Evolutionary conservation across 2,329 filamentous ascomycete species (phyloP), one percentile per base, ranked within the genome.

Genomic region (Pyrenophora teres): DNA sequence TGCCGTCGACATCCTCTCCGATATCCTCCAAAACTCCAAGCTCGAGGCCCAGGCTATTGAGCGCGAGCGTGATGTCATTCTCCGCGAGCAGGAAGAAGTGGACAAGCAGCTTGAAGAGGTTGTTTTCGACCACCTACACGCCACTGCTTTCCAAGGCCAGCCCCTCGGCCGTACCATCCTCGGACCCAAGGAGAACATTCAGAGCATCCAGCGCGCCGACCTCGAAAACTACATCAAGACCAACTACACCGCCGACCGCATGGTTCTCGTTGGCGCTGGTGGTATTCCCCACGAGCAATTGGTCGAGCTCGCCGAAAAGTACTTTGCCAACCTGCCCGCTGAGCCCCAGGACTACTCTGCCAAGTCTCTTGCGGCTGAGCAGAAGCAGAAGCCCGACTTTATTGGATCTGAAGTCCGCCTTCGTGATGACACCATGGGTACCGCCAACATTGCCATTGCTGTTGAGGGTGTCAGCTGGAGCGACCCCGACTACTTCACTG

Each of bases 41-140:
- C 91, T 99, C 75, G 94, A 99, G 81, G 81, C 86, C 72, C 81
- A 84, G 52, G 93, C 94, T 70, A 97, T 94, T 74, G 92, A 99
- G 84, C 89, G 95, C 67, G 94, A 99, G 83, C 89, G 94, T 75
- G 93, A 97, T 80, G 95, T 99, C 73, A 99, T 99, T 75, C 87
- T 99, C 70, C 89, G 94, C 72, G 94, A 99, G 80, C 94, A 96
- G 70, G 94, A 99, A 81, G 94, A 99, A 83, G 95, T 99, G 65
- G 94, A 99, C 85, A 99, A 99, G 86, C 93, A 97, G 82, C 83
- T 97, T 53, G 95, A 99, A 82, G 94, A 99, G 81, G 94, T 99
- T 65, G 95, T 99, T 55, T 99, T 99, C 73, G 94, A 99, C 81
- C 94, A 99, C 80, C 84, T 99, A 54, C 94, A 99, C 80, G 93